Base-by-base conservation (phyloP, 2,329 filamentous ascomycete species). In the Aciculosporium take region DNA sequence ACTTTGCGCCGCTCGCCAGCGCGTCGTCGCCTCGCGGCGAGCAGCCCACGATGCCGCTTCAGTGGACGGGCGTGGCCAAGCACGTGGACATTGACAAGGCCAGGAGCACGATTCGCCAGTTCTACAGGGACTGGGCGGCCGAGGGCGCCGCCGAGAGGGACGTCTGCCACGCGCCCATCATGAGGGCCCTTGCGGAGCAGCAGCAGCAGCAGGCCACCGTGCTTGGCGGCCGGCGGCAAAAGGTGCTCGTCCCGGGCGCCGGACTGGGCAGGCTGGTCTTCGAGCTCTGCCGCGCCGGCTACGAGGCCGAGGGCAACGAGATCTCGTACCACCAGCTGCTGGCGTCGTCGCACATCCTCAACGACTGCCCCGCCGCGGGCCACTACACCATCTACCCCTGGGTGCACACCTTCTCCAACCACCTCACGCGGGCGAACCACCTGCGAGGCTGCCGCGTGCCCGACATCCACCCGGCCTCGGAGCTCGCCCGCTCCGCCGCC, bases 291-390 rank as follows among this genome's bases (percentile, higher is more conserved):
- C 66, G 65, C 23, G 67, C 66, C 1, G 88, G 91, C 9, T 93
- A 79, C 58, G 65, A 73, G 9, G 74, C 78, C 1, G 87, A 95
- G 59, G 89, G 89, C 23, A 96, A 95, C 56, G 84, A 98, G 62
- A 94, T 96, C 46, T 95, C 88, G 3, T 96, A 94, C 56, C 91
- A 98, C 59, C 86, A 94, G 58, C 74, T 98, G n/a, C 69, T 96
- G 44, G 86, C 86, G 1, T 93, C 84, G 5, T 76, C 74, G 0
- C 80, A 84, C 55, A 73, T 88, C 13, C 72, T 88, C 37, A 88
- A 89, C 58, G 71, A 69, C 51, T 84, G 79, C 4, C 52, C 65
- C 0, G 55, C 59, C 2, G 72, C 72, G 0, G 69, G 70, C 13
- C 69, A 82, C 46, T 85, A 87, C 60, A 76, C 68, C 7, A 69